Base-by-base conservation (phyloP, 2,329 filamentous ascomycete species). In the Orbilia ellipsospora region DNA sequence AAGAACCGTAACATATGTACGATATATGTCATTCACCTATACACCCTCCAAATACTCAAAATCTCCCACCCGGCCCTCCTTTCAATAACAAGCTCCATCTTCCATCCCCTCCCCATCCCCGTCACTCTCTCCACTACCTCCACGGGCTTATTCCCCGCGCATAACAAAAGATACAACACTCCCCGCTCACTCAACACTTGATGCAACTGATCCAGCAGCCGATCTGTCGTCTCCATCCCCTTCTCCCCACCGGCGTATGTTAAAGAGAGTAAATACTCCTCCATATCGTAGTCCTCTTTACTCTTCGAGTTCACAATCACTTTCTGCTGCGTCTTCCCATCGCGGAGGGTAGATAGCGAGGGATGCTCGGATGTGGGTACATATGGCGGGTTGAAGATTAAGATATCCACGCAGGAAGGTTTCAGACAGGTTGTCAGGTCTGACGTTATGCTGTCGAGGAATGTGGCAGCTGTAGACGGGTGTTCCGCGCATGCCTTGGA, bases 381-480 rank as follows among this genome's bases (percentile, higher is more conserved):
- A 81, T 99, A 99, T 0, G 95, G 95, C 63, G 95, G 95, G 81
- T 99, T 99, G 86, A 98, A 99, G 28, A 99, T 87, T 77, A 99
- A 86, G 10, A 99, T 87, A 81, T 99, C 95, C 4, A 96, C 87
- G 45, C 83, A 83, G 1, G 85, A 84, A 0, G 84, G 80, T 6
- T 87, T 86, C 48, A 96, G 83, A 0, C 90, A 84, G 1, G 86
- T 82, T 3, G 87, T 85, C 0, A 99, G 85, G 80, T 98, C 92
- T 1, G 88, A 90, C 72, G 89, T 89, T 26, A 90, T 81, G 16
- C 90, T 87, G 48, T 89, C 90, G 6, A 95, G 82, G 79, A 90
- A 92, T 7, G 83, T 79, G 2, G 84, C 86, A 61, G 82, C 79
- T 13, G 72, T 75, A 5, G 60, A 44, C 16, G 80, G 75, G 26